Conservation (phyloP, 176 grass and related monocot species). For the Avena insularis region DNA sequence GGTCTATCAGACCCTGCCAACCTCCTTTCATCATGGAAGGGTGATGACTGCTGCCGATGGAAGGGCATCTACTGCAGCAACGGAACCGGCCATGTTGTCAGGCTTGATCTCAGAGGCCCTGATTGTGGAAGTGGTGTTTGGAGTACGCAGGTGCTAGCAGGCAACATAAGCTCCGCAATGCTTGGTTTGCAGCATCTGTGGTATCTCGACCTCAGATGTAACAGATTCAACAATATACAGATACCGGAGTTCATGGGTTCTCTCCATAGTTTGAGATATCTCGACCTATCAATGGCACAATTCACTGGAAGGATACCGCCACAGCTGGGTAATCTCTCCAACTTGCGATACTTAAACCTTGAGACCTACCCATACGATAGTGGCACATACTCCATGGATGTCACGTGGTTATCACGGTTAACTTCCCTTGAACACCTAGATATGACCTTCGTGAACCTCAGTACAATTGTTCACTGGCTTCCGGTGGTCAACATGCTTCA, state of each 20-base stretch:
- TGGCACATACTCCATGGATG: neutral
- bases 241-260: neutral
- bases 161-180: neutral
- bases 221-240: neutral
- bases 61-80: neutral
- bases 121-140: neutral
- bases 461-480: neutral
- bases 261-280: neutral
- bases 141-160: neutral
- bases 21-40: neutral
- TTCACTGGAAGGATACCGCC: constrained; percentile 47
- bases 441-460: neutral
- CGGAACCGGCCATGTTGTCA: neutral
- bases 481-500: neutral
- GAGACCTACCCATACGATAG: neutral
- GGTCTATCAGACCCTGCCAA: neutral
- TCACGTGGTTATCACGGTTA: constrained; percentile 36
- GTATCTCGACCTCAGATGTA: neutral
- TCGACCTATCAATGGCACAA: neutral
- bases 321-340: constrained; percentile 56
- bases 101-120: neutral
- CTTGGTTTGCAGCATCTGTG: neutral
- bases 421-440: constrained; percentile 18
- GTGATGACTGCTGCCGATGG: neutral
- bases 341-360: constrained; percentile 22